Conservation (phyloP, 2,329 filamentous ascomycete genomes). For the Alternaria hordeiaustralica region DNA sequence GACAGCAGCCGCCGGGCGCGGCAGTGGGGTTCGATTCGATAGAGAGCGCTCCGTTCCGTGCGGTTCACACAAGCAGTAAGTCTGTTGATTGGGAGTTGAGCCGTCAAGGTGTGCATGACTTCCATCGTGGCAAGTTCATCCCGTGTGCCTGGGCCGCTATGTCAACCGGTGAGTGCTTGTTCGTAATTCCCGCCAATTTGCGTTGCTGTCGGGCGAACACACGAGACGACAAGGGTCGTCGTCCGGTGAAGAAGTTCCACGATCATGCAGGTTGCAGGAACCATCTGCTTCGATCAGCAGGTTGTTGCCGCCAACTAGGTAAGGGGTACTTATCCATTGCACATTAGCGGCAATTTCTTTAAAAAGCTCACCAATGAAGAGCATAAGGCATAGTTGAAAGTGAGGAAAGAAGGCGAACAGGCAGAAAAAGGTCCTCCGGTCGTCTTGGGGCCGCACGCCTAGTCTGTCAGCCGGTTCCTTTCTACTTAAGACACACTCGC, state of each 20-base stretch:
- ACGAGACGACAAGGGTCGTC: conserved; percentile 5
- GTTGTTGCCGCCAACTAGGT: conserved; percentile 7
- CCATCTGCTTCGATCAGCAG: conserved; percentile 9
- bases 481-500: conserved; percentile 34
- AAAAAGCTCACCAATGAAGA: conserved; percentile 19
- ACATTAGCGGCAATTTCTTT: conserved; percentile 8
- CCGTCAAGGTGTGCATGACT: conserved; percentile 12
- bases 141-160: background rate
- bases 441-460: conserved; percentile 6
- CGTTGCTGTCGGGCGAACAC: background rate
- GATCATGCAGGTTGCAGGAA: conserved; percentile 11
- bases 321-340: conserved; percentile 13
- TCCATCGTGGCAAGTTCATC: background rate
- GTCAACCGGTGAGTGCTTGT: conserved; percentile 12
- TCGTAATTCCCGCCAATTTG: background rate
- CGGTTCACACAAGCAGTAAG: background rate
- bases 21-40: conserved; percentile 2
- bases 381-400: conserved; percentile 4
- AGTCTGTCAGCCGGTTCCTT: conserved; percentile 16
- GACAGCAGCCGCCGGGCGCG: background rate
- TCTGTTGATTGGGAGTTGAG: conserved; percentile 9
- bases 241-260: conserved; percentile 15
- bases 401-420: conserved; percentile 24
- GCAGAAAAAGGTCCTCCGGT: conserved; percentile 19
- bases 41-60: background rate